Evolutionary conservation across 805 yeast species (phyloP).

Genomic region (Zygosaccharomyces siamensis): DNA sequence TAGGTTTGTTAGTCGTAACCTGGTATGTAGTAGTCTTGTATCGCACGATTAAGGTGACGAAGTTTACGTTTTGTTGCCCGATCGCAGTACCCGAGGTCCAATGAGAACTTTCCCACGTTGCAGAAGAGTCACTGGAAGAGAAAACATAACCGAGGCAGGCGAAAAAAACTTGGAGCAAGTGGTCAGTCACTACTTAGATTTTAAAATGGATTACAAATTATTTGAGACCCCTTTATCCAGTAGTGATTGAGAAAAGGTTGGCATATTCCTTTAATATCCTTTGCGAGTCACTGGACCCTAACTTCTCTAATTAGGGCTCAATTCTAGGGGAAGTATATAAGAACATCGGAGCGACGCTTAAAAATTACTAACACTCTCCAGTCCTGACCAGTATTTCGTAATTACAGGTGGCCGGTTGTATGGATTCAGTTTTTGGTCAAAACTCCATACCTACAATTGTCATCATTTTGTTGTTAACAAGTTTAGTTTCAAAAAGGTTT

Average conservation of each 20-base stretch:
- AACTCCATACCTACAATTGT: constrained; percentile 9
- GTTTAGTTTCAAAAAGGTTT: constrained; percentile 13
- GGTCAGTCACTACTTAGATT: neutral
- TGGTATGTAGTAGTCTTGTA: neutral
- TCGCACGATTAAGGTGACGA: neutral
- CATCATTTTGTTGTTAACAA: constrained; percentile 13
- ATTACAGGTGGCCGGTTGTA: neutral
- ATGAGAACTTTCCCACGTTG: too few species aligned
- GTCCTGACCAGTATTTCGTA: neutral
- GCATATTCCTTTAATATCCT: neutral
- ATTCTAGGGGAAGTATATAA: neutral
- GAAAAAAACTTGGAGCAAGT: too few species aligned
- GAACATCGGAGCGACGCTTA: neutral
- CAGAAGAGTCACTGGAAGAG: neutral
- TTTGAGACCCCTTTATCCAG: neutral
- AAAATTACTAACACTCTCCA: neutral
- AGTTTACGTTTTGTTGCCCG: neutral
- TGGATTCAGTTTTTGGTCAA: constrained; percentile 7
- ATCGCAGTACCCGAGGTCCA: neutral
- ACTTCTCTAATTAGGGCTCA: neutral
- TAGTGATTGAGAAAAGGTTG: neutral
- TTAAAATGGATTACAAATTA: neutral
- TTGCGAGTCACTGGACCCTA: neutral
- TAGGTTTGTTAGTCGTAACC: neutral
- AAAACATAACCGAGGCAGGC: neutral